Evolutionary conservation across 768 basidiomycete species (phyloP).

Genomic region (Boletus speciosus): DNA sequence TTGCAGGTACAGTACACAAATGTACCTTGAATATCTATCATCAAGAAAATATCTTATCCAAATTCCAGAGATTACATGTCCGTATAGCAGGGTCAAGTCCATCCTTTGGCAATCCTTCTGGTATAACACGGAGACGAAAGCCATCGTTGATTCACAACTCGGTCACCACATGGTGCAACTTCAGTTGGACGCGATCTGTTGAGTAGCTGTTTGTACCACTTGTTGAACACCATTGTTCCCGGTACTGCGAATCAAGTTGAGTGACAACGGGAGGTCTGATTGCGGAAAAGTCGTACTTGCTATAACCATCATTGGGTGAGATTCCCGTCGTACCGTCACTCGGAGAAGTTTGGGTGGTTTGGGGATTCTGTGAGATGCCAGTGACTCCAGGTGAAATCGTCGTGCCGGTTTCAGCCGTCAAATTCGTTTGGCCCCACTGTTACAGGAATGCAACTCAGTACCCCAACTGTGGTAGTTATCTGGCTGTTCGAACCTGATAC

Average conservation of each 20-base stretch:
- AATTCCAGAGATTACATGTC: not conserved
- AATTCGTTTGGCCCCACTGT: slow-evolving; percentile 54
- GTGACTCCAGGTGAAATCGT: slow-evolving; percentile 35
- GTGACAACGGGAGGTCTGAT: not conserved
- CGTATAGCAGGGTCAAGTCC: not conserved
- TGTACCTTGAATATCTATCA: not conserved
- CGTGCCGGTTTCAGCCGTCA: slow-evolving; percentile 47
- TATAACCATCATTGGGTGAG: slow-evolving; percentile 70
- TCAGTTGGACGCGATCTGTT: slow-evolving; percentile 35
- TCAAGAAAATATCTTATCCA: not conserved
- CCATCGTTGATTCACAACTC: not conserved
- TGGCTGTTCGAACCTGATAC: slow-evolving; percentile 28
- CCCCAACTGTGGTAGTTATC: not conserved
- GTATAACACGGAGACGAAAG: not conserved
- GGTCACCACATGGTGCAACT: not conserved
- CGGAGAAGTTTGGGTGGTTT: slow-evolving; percentile 32
- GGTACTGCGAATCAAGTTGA: slow-evolving; percentile 22
- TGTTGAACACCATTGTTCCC: slow-evolving; percentile 30
- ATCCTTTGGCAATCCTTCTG: not conserved
- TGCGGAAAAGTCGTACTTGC: slow-evolving; percentile 26
- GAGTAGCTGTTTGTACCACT: slow-evolving; percentile 30
- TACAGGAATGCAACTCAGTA: slow-evolving; percentile 9
- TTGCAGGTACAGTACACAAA: not conserved
- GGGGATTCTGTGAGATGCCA: slow-evolving; percentile 27
- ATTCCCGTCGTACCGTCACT: slow-evolving; percentile 38